phyloP scores from a whole-genome alignment of 345 rosid species.

The Lumnitzera littorea region DNA sequence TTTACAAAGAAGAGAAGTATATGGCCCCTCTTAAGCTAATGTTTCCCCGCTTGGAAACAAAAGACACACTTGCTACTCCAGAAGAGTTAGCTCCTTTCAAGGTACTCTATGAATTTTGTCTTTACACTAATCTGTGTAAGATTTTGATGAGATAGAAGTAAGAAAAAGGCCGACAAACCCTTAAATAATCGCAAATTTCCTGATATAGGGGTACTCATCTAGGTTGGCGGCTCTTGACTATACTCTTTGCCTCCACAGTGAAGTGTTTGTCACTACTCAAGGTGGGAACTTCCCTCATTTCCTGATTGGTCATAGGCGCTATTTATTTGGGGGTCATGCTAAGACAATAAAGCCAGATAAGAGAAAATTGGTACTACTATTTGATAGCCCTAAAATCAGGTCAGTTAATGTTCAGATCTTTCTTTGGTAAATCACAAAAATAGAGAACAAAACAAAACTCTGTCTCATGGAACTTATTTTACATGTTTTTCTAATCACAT shows the following conservation, averaged over 20 bases:
- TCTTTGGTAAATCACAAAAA: too few species aligned
- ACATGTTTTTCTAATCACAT: too few species aligned
- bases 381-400: conserved; percentile 81
- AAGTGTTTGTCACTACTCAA: conserved; percentile 94
- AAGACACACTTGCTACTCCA: conserved; percentile 62
- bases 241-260: conserved; percentile 88
- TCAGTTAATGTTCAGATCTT: conserved; percentile 16
- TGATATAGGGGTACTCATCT: conserved; percentile 74
- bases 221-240: conserved; percentile 96
- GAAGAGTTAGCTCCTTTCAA: conserved; percentile 84
- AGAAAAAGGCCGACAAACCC: not conserved
- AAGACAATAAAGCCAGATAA: conserved; percentile 89
- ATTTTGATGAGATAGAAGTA: not conserved
- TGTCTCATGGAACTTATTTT: too few species aligned
- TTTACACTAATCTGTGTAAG: not conserved
- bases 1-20: conserved; percentile 79
- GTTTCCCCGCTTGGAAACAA: conserved; percentile 91
- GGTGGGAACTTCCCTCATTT: conserved; percentile 99
- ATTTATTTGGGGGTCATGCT: conserved; percentile 83
- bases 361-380: conserved; percentile 73
- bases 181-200: conserved; percentile 4
- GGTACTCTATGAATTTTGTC: conserved; percentile 33
- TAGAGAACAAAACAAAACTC: too few species aligned
- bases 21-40: conserved; percentile 87
- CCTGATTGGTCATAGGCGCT: conserved; percentile 90